Base-by-base conservation (phyloP, 257 asterid genomes). In the Penstemon davidsonii region DNA sequence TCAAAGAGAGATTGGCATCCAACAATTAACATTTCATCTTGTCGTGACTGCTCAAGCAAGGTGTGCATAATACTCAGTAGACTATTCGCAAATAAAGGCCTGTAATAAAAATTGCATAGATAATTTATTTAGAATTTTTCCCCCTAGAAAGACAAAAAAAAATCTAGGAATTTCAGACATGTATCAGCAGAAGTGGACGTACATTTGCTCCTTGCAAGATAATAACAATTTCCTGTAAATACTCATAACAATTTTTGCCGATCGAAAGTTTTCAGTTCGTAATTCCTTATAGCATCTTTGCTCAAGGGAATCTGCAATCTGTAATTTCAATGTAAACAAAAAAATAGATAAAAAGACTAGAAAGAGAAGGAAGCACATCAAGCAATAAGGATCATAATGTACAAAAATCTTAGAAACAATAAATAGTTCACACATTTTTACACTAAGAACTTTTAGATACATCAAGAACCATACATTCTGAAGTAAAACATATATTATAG, bases 201-300 rank as follows among this genome's bases (percentile, higher is more conserved):
- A 91, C 99, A 94, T 84, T 79, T 94, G 96, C 71, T 86, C 97
- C 92, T 77, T 87, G 93, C 99, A 94, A 77, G 96, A 81, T 47
- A 75, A 55, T 81, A 88, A 70, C 80, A 94, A 80, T 82, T 91
- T 94, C 69, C 82, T 78, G 92, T 91, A 94, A 60, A 90, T 94
- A 73, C 85, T 81, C 96, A 91, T 68, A 51, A 91, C 97, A 55
- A 85, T 69, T 75, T 90, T 91, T 68, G 83, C 99, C 13, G 84
- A 77, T 68, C 81, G 88, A 55, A 80, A 83, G 75, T 91, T 88
- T 79, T 84, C 96, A 74, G 59, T 75, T 76, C 99, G 85, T 74
- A 94, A 76, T 74, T 94, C 97, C 88, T 90, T 91, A 77, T 88
- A 94, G 86, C 96, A 94, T 80, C 87, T 85, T 83, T 91, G 97